Evolutionary conservation across 257 asterid species (phyloP), one percentile per base, ranked within the genome.

Genomic region (Verbascum thapsus): DNA sequence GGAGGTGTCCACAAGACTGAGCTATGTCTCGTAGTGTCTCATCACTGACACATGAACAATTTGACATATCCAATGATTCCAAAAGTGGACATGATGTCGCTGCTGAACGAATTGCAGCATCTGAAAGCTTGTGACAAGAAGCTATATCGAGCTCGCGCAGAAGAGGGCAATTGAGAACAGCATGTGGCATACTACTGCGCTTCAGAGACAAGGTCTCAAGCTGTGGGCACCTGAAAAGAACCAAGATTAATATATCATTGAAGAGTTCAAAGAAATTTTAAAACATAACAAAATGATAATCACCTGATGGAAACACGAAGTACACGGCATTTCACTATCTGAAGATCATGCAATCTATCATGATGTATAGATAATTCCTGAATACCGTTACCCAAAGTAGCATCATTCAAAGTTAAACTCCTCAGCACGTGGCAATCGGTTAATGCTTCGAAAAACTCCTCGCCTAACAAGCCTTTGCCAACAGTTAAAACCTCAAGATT

Each of bases 131-230:
- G 81, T 84, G 91, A 72, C 96, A 88, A 49, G 87, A 80, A 53
- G 90, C 91, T 47, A 88, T 76, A 79, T 88, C 95, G 47, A 88
- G 91, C 64, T 80, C 83, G 7, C 64, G 89, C 74, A 88, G 48
- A 61, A 81, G 80, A 32, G 92, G 96, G 51, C 90, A 81, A 61
- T 71, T 73, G 53, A 88, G 90, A 51, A 72, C 79, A 51, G 76
- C 95, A 64, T 80, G 86, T 44, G 89, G 91, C 96, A 88, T 83
- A 80, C 83, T 80, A 72, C 96, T 88, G 38, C 85, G 87, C 78
- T 80, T 85, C 54, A 88, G 77, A 50, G 96, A 88, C 80, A 88
- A 67, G 6, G 81, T 72, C 56, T 83, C 91, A 57, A 85, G 86
- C 55, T 53, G 82, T 18, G 95, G 91, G 71, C 91, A 83, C 74